Evolutionary conservation across 164 flowering plant species (phyloP).

Genomic region (Piper longum): DNA sequence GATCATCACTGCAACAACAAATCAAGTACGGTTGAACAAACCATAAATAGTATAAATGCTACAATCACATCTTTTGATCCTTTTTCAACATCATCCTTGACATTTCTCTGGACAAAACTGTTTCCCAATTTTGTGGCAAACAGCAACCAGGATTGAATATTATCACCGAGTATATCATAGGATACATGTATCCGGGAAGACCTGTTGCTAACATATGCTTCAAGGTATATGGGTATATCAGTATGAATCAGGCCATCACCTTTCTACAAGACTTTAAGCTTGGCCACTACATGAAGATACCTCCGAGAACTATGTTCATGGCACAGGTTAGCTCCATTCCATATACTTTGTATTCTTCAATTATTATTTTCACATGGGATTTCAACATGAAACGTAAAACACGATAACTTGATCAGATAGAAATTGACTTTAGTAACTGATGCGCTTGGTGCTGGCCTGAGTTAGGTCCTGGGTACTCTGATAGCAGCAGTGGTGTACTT

Average conservation of each 20-base stretch:
- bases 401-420: no score
- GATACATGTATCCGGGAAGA: slow-evolving; percentile 70
- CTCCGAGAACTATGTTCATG: slow-evolving; percentile 84
- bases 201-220: slow-evolving; percentile 91
- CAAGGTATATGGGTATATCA: slow-evolving; percentile 79
- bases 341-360: neutral
- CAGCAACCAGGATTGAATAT: slow-evolving; percentile 72
- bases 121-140: neutral
- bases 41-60: no score
- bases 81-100: neutral
- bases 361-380: no score
- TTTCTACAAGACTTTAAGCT: slow-evolving; percentile 78
- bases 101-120: neutral
- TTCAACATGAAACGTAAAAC: no score
- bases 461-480: slow-evolving; percentile 35
- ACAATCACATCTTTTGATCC: no score
- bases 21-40: no score
- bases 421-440: neutral
- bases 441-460: neutral
- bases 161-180: slow-evolving; percentile 70
- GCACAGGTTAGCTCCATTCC: slow-evolving; percentile 40
- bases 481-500: slow-evolving; percentile 43
- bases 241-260: slow-evolving; percentile 66
- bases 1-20: no score
- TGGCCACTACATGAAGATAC: slow-evolving; percentile 20